Evolutionary conservation across 1,139 yeast species (phyloP).

Genomic region (Saccharomycopsis hybrid): DNA sequence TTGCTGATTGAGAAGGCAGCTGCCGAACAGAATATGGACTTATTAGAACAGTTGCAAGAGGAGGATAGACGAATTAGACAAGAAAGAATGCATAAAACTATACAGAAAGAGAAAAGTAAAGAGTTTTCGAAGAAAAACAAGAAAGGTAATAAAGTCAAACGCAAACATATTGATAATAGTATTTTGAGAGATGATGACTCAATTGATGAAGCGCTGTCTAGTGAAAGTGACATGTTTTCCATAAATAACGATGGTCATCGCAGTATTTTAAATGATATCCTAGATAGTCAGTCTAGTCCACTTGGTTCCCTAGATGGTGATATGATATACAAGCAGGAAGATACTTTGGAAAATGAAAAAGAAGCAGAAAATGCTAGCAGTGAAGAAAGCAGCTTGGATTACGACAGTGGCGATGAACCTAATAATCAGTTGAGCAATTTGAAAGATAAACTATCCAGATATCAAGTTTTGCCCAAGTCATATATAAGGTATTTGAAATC

Average conservation of each 20-base stretch:
- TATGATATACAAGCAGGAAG: not conserved
- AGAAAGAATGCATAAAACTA: conserved; percentile 11
- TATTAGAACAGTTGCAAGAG: conserved; percentile 14
- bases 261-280: no score
- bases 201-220: conserved; percentile 1
- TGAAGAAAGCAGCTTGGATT: not conserved
- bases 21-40: conserved; percentile 13
- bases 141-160: not conserved
- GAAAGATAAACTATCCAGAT: conserved; percentile 12
- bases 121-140: not conserved
- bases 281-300: conserved; percentile 1
- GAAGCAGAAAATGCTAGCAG: not conserved
- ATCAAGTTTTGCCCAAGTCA: conserved; percentile 16
- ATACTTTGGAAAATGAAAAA: no score
- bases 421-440: not conserved
- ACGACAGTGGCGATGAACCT: not conserved
- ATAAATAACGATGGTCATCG: no score
- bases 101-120: conserved; percentile 11
- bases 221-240: not conserved
- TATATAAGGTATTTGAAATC: conserved; percentile 8
- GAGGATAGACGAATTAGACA: conserved; percentile 17
- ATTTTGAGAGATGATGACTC: conserved; percentile 1
- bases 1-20: conserved; percentile 18
- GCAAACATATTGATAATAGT: conserved; percentile 10
- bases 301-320: not conserved